Conservation (phyloP, 495 filamentous ascomycete genomes). For the Baudoinia panamericana region DNA sequence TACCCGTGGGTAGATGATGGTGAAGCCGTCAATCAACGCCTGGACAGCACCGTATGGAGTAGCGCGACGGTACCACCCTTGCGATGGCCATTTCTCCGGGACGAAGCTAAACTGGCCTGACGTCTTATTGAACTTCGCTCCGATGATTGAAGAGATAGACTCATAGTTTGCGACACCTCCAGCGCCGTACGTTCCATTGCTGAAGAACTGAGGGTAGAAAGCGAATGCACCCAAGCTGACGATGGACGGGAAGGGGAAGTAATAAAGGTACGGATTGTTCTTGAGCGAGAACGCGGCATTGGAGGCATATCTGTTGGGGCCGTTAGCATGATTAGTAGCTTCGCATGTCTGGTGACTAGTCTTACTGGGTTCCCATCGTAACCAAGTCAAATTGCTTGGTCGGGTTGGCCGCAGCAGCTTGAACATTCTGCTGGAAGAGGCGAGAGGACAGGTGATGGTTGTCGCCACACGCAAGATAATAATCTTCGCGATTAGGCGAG, state of each 20-base stretch:
- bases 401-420: constrained; percentile 5
- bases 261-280: constrained; percentile 30
- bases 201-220: constrained; percentile 14
- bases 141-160: constrained; percentile 14
- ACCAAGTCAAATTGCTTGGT: constrained; percentile 17
- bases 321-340: no score
- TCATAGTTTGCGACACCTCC: constrained; percentile 14
- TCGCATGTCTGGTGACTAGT: no score
- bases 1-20: constrained; percentile 6
- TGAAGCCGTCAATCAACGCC: constrained; percentile 7
- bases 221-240: constrained; percentile 7
- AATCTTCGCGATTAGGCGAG: constrained; percentile 31
- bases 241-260: constrained; percentile 23
- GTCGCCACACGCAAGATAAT: constrained; percentile 28
- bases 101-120: constrained; percentile 11
- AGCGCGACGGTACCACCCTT: constrained; percentile 12
- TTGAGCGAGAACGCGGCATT: constrained; percentile 21
- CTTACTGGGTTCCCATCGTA: constrained; percentile 18
- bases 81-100: constrained; percentile 7
- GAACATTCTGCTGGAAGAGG: constrained; percentile 25
- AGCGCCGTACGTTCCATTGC: constrained; percentile 9
- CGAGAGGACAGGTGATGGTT: constrained; percentile 25
- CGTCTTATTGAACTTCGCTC: constrained; percentile 8
- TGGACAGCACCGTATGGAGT: constrained; percentile 9
- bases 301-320: no score